These are phyloP conservation scores for Ensete glaucum DNA, from an alignment of 176 grass and related monocot genomes.

Conservation along the genomic window DNA sequence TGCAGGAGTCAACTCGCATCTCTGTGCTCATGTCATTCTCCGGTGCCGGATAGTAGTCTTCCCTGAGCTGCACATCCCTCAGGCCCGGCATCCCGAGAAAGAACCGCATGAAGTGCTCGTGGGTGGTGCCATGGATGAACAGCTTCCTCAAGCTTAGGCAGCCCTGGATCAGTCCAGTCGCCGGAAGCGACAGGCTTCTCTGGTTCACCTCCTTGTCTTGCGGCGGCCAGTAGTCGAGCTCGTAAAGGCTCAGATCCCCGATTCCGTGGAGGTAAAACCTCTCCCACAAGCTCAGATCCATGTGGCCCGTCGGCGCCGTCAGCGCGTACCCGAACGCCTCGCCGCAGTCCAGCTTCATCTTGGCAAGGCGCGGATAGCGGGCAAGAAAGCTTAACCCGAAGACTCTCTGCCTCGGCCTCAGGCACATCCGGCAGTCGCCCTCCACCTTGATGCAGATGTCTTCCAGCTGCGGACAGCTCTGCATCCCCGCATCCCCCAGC, in stretches of 20 bases:
- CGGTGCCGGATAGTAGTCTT: constrained; percentile 94
- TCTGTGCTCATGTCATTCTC: constrained; percentile 96
- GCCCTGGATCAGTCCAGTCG: constrained; percentile 42
- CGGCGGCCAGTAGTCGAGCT: constrained; percentile 95
- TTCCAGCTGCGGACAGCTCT: constrained; percentile 63
- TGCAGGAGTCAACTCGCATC: constrained; percentile 73
- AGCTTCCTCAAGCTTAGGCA: constrained; percentile 62
- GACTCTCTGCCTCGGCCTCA: constrained; percentile 11
- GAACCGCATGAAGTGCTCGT: constrained; percentile 92
- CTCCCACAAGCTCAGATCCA: constrained; percentile 91
- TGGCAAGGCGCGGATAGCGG: constrained; percentile 44
- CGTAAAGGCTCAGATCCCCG: constrained; percentile 41
- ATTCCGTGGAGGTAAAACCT: constrained; percentile 82
- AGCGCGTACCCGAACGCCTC: constrained; percentile 87
- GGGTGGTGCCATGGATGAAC: constrained; percentile 80
- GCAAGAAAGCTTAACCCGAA: constrained; percentile 61
- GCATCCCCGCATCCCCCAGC: constrained; percentile 42
- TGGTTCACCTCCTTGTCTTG: constrained; percentile 97
- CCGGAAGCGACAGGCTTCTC: constrained; percentile 60
- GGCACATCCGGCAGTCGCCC: constrained; percentile 67
- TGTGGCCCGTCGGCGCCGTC: constrained; percentile 74
- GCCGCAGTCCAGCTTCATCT: constrained; percentile 87
- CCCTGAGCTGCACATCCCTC: constrained; percentile 81
- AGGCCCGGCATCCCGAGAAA: constrained; percentile 48
- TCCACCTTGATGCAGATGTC: constrained; percentile 84